Evolutionary conservation across 192 early-diverging fungal species (phyloP).

Genomic region (Backusella psychrophila): DNA sequence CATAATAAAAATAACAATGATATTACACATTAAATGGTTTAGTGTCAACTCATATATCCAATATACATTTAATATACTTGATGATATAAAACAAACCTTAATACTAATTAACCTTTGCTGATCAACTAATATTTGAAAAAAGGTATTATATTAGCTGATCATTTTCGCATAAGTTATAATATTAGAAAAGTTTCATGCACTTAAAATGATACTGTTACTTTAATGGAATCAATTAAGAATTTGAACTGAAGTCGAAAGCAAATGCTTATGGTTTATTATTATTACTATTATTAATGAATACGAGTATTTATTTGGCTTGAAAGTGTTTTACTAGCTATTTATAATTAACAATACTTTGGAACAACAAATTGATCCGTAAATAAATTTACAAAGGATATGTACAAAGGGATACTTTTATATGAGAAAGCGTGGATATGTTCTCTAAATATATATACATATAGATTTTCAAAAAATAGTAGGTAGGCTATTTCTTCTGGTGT

Average conservation of each 20-base stretch:
- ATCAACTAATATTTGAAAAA: neutral
- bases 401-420: neutral
- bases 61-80: neutral
- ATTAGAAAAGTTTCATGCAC: neutral
- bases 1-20: neutral
- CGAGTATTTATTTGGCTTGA: neutral
- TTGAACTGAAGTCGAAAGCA: neutral
- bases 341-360: neutral
- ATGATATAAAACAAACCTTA: neutral
- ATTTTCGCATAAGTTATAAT: neutral
- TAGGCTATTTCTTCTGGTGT: conserved; percentile 22
- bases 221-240: neutral
- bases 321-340: neutral
- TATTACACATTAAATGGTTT: neutral
- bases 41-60: neutral
- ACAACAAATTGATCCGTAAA: neutral
- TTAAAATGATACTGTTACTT: neutral
- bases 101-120: neutral
- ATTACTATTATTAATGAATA: neutral
- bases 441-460: neutral
- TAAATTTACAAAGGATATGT: neutral
- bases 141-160: neutral
- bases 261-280: neutral
- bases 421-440: neutral
- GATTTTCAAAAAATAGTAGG: neutral